A percentile compares a stretch with the other conserved stretches of the same genome.
Conservation (phyloP, 192 early-diverging fungal species). For the Linderina pennispora region DNA sequence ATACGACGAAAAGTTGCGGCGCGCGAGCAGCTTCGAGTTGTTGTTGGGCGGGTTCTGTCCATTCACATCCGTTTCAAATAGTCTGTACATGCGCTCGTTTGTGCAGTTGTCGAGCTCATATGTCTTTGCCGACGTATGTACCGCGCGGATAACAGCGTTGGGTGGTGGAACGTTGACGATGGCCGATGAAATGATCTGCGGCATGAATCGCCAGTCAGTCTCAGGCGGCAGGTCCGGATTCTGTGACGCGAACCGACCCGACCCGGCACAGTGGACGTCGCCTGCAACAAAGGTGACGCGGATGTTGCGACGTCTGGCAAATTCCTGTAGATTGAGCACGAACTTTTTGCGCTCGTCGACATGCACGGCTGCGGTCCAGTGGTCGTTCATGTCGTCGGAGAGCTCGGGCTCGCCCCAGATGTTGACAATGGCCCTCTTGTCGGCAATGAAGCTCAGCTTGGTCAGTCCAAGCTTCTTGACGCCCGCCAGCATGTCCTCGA, state of each 20-base stretch:
- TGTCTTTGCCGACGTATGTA: conserved; percentile 56
- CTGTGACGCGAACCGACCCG: conserved; percentile 50
- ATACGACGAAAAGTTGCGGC: conserved; percentile 56
- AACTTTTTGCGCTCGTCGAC: conserved; percentile 62
- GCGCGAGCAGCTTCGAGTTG: conserved; percentile 50
- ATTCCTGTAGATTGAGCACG: conserved; percentile 58
- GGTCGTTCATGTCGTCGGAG: conserved; percentile 82
- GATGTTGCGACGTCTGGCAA: conserved; percentile 51
- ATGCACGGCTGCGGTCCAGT: conserved; percentile 63
- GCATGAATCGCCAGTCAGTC: conserved; percentile 66
- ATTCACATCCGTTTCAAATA: conserved; percentile 65
- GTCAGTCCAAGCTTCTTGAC: conserved; percentile 50
- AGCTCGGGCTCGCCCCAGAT: conserved; percentile 80
- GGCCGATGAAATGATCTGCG: conserved; percentile 73
- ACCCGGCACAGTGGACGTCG: conserved; percentile 71
- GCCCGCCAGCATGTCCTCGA: conserved; percentile 60
- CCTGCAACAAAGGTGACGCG: conserved; percentile 79
- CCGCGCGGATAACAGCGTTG: conserved; percentile 55
- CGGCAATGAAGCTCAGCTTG: conserved; percentile 49
- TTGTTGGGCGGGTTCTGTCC: conserved; percentile 49
- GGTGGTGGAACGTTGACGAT: conserved; percentile 80
- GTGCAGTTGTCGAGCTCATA: conserved; percentile 55
- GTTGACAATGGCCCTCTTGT: conserved; percentile 51
- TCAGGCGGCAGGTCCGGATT: conserved; percentile 50
- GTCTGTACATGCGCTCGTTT: conserved; percentile 65